Evolutionary conservation across 306 rosid species (phyloP).

Genomic region (Canavalia ensiformis): DNA sequence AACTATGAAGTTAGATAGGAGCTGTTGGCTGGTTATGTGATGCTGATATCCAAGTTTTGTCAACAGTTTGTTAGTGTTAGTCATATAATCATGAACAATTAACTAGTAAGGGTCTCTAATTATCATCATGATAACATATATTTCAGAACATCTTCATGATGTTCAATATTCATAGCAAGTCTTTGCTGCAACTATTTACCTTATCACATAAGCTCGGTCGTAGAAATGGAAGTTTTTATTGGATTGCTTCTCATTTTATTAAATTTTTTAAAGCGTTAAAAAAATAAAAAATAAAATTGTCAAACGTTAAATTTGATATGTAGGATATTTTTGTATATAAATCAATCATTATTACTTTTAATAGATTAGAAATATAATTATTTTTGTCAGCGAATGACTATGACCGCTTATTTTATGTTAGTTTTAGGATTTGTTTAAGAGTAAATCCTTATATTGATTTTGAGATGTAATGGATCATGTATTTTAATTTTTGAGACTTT

Average conservation of each 20-base stretch:
- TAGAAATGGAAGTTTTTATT: background rate
- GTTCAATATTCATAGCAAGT: background rate
- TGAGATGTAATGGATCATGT: too few relatives aligned
- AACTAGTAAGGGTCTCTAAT: background rate
- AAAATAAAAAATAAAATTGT: too few relatives aligned
- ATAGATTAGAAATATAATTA: background rate
- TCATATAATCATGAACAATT: slow-evolving; percentile 27
- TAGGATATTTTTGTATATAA: too few relatives aligned
- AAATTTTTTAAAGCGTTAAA: background rate
- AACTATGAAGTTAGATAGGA: slow-evolving; percentile 32
- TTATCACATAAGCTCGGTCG: background rate
- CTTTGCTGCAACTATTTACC: background rate
- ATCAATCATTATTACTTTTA: background rate
- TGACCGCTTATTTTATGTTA: slow-evolving; percentile 31
- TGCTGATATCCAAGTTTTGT: slow-evolving; percentile 9
- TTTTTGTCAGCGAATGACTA: background rate
- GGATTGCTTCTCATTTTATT: slow-evolving; percentile 8
- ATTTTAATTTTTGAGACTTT: too few relatives aligned
- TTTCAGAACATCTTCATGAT: background rate
- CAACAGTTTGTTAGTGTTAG: slow-evolving; percentile 33
- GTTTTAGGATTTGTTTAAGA: background rate
- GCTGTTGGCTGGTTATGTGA: slow-evolving; percentile 13
- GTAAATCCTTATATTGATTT: too few relatives aligned
- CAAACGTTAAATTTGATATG: too few relatives aligned
- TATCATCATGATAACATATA: background rate